These are phyloP conservation scores for Candida multigemmis DNA, from an alignment of 805 yeast genomes.

Conservation along the genomic window DNA sequence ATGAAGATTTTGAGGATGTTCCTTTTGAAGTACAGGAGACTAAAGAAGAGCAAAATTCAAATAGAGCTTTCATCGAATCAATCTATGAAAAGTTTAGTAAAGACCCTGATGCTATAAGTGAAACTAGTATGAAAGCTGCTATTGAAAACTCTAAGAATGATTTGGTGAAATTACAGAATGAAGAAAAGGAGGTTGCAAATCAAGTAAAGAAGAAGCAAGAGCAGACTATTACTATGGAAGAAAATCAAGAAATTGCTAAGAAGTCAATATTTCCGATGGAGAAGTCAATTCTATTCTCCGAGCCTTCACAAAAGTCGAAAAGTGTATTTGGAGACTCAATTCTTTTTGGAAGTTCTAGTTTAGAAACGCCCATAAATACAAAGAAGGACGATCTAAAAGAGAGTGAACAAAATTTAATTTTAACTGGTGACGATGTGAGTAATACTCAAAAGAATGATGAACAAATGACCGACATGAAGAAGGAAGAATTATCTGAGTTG, in stretches of 20 bases:
- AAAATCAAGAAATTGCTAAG: constrained; percentile 10
- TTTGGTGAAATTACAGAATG: constrained; percentile 17
- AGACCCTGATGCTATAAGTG: constrained; percentile 3
- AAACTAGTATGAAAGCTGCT: constrained; percentile 25
- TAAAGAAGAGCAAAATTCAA: constrained; percentile 16
- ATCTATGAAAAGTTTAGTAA: constrained; percentile 21
- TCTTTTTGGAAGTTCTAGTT: constrained; percentile 5
- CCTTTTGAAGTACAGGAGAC: constrained; percentile 28
- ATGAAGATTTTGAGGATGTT: constrained; percentile 54
- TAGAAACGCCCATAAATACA: constrained; percentile 1
- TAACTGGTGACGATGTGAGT: not conserved
- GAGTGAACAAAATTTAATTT: too few species aligned
- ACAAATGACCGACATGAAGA: not conserved
- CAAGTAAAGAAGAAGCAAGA: constrained; percentile 9
- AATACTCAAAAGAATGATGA: not conserved
- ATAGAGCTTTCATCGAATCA: constrained; percentile 25
- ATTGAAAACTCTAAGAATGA: constrained; percentile 40
- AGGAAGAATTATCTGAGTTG: not conserved
- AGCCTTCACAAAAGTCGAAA: too few species aligned
- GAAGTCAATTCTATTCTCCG: too few species aligned
- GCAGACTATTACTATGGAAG: constrained; percentile 8
- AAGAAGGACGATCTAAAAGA: not conserved
- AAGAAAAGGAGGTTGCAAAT: constrained; percentile 5
- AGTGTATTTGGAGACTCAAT: constrained; percentile 10
- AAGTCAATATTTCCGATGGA: too few species aligned